These are phyloP conservation scores for Cryphonectria nitschkei DNA, from an alignment of 2,329 filamentous ascomycete species.

Conservation along the genomic window DNA sequence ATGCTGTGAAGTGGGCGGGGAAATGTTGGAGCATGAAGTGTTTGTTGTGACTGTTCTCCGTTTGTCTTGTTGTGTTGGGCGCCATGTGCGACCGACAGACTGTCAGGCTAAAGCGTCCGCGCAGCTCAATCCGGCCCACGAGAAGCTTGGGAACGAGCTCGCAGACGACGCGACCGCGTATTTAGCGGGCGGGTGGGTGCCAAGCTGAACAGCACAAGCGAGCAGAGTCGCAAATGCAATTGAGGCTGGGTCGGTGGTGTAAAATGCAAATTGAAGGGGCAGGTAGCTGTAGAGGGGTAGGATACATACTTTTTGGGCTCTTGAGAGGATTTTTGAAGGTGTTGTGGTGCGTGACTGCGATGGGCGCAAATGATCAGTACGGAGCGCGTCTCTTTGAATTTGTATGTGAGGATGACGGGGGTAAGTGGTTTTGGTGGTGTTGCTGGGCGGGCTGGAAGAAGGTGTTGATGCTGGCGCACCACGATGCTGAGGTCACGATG, in stretches of 20 bases:
- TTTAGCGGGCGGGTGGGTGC: slow-evolving; percentile 14
- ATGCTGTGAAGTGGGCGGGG: neutral
- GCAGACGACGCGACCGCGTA: slow-evolving; percentile 14
- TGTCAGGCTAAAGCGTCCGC: slow-evolving; percentile 14
- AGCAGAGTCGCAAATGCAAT: slow-evolving; percentile 44
- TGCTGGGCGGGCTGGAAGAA: slow-evolving; percentile 29
- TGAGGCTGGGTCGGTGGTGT: slow-evolving; percentile 39
- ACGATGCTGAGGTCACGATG: slow-evolving; percentile 20
- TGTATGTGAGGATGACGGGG: slow-evolving; percentile 7
- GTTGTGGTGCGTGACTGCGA: slow-evolving; percentile 36
- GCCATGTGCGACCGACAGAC: neutral
- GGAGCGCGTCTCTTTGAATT: slow-evolving; percentile 6
- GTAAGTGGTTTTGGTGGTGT: slow-evolving; percentile 25
- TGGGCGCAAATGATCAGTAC: slow-evolving; percentile 27
- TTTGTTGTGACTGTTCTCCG: neutral
- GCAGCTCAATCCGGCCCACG: slow-evolving; percentile 12
- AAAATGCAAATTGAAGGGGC: slow-evolving; percentile 42
- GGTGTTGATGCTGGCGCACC: slow-evolving; percentile 27
- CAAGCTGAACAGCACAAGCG: slow-evolving; percentile 15
- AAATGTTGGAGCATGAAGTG: neutral
- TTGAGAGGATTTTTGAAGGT: slow-evolving; percentile 31
- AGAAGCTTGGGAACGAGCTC: slow-evolving; percentile 17
- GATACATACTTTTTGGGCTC: slow-evolving; percentile 43
- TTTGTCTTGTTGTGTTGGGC: neutral
- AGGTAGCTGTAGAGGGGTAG: slow-evolving; percentile 34